phyloP scores from a whole-genome alignment of 257 asterid species.

The Nemophila menziesii region DNA sequence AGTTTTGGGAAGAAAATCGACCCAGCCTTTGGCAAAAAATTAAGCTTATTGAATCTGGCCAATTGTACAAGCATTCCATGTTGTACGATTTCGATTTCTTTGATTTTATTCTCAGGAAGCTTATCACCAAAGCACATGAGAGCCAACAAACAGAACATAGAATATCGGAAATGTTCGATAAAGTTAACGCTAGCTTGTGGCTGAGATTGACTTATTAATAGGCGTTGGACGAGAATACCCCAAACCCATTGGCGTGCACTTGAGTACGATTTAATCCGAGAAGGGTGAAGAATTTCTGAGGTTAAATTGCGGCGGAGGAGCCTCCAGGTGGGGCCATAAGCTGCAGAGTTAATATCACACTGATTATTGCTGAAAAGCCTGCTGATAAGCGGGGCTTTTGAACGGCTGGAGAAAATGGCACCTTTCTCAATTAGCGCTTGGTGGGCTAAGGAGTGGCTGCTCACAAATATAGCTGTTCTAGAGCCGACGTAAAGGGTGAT shows the following conservation, averaged over 20 bases:
- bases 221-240: conserved; percentile 12
- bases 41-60: conserved; percentile 24
- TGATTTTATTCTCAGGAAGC: conserved; percentile 32
- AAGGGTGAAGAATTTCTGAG: conserved; percentile 22
- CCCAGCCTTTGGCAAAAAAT: conserved; percentile 36
- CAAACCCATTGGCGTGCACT: conserved; percentile 18
- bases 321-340: conserved; percentile 30
- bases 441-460: conserved; percentile 23
- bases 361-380: conserved; percentile 16
- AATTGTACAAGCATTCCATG: conserved; percentile 17
- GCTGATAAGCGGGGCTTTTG: conserved; percentile 8
- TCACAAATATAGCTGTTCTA: conserved; percentile 14
- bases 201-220: neutral
- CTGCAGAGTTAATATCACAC: conserved; percentile 15
- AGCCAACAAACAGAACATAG: conserved; percentile 47
- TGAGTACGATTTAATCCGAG: conserved; percentile 20
- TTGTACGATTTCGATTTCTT: conserved; percentile 31
- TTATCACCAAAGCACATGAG: conserved; percentile 60
- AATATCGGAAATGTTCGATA: conserved; percentile 41
- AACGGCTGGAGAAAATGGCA: conserved; percentile 26
- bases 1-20: conserved; percentile 25
- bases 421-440: conserved; percentile 23
- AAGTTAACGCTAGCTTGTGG: neutral
- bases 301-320: conserved; percentile 29
- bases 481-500: conserved; percentile 14